Evolutionary conservation across 805 yeast genomes (phyloP).

Genomic region (Diddensiella santjacobensis): DNA sequence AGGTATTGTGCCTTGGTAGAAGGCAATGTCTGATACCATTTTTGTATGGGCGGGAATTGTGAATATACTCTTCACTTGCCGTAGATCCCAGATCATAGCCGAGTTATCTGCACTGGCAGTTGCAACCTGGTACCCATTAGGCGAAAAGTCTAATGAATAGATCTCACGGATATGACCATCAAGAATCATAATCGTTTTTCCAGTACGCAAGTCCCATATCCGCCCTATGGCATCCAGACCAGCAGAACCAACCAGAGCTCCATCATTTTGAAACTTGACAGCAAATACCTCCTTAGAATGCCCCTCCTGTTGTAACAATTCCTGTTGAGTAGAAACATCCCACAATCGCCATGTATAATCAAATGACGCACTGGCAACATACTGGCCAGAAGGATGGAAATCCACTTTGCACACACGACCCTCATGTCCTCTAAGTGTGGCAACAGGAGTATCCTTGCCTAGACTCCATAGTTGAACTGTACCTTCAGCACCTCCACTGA

Average conservation of each 20-base stretch:
- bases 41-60: slow-evolving; percentile 73
- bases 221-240: slow-evolving; percentile 72
- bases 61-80: slow-evolving; percentile 43
- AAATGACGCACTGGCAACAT: slow-evolving; percentile 66
- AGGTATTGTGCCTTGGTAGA: slow-evolving; percentile 35
- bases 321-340: slow-evolving; percentile 55
- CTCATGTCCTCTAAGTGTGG: slow-evolving; percentile 42
- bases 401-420: slow-evolving; percentile 56
- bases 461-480: slow-evolving; percentile 37
- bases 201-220: slow-evolving; percentile 85
- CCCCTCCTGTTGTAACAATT: slow-evolving; percentile 75
- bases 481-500: slow-evolving; percentile 49
- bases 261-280: slow-evolving; percentile 64
- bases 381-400: slow-evolving; percentile 61
- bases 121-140: slow-evolving; percentile 70
- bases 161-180: slow-evolving; percentile 71
- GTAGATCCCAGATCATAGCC: slow-evolving; percentile 81
- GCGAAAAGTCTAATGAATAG: slow-evolving; percentile 67
- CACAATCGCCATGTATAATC: slow-evolving; percentile 88
- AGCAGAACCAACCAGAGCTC: slow-evolving; percentile 68
- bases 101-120: slow-evolving; percentile 83
- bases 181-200: slow-evolving; percentile 55
- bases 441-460: slow-evolving; percentile 24
- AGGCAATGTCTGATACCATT: slow-evolving; percentile 62
- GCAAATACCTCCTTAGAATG: slow-evolving; percentile 70